Base-by-base conservation (phyloP, 179 eudicot genomes). In the Pouteria campechiana region DNA sequence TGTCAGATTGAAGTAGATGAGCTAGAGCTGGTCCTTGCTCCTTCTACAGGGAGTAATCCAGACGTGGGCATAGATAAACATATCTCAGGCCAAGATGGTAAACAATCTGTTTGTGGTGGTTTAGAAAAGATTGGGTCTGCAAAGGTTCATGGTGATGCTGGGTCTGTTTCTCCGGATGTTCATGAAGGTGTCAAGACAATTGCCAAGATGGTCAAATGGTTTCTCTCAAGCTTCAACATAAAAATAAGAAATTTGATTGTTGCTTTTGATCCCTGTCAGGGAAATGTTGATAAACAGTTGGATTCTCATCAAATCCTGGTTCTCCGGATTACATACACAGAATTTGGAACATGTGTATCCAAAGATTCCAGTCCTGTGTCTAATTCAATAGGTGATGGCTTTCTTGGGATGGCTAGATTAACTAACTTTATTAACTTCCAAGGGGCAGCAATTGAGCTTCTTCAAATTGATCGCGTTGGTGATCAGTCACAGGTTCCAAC, bases 161-260 rank as follows among this genome's bases (percentile, higher is more conserved):
- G 37, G 38, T 32, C 61, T 48, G 54, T 79, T 44, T 55, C 74
- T 14, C 36, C 66, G 37, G 73, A 59, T 58, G 76, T 90, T 54
- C 98, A 86, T 55, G 92, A 86, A 65, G 98, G 98, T 55, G 98
- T 90, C 39, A 86, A 79, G 75, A 68, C 82, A 5, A 75, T 90
- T 61, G 98, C 98, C 21, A 86, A 77, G 33, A 70, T 80, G 88
- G 90, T 90, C 11, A 87, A 86, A 50, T 83, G 85, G 75, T 59
- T 90, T 67, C 78, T 90, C 28, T 73, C 84, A n/a, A 83, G 98
- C 65, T 86, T 90, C 52, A 73, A 78, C 57, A 68, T 86, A 37
- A 76, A 54, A 60, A 55, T 90, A 10, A 79, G 49, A 37, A 81
- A 70, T 25, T 47, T 81, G 23, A 90, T 90, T 38, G 69, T 90